Evolutionary conservation across 495 filamentous ascomycete species (phyloP).

Genomic region (Jackrogersella minutella): DNA sequence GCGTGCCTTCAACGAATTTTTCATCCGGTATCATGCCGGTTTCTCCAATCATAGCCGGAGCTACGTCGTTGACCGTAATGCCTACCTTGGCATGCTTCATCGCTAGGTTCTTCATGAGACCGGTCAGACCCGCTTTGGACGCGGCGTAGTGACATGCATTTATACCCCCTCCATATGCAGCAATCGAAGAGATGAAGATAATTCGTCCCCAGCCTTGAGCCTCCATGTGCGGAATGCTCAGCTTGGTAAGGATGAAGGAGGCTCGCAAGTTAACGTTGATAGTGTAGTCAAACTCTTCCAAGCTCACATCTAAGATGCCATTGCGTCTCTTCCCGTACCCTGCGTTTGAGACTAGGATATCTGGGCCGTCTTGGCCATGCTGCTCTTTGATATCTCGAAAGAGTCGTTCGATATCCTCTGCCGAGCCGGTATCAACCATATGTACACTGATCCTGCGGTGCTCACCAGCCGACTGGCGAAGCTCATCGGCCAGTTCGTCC

Average conservation of each 20-base stretch:
- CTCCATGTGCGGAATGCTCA: conserved; percentile 71
- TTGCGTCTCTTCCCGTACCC: conserved; percentile 47
- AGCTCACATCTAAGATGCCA: conserved; percentile 48
- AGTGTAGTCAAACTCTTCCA: conserved; percentile 73
- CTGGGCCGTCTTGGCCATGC: conserved; percentile 62
- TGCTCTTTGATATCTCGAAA: conserved; percentile 60
- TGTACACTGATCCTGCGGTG: conserved; percentile 61
- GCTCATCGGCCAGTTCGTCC: conserved; percentile 52
- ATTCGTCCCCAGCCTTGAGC: conserved; percentile 70
- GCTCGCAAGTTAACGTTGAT: conserved; percentile 71
- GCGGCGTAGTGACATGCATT: conserved; percentile 77
- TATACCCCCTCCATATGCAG: conserved; percentile 69
- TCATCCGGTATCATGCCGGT: conserved; percentile 71
- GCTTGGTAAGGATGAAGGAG: conserved; percentile 71
- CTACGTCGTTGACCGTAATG: conserved; percentile 79
- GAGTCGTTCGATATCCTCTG: conserved; percentile 59
- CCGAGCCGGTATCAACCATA: conserved; percentile 63
- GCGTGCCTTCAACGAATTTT: conserved; percentile 55
- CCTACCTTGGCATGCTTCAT: conserved; percentile 67
- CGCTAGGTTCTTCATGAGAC: conserved; percentile 72
- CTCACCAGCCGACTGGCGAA: conserved; percentile 33
- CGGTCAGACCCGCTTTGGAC: conserved; percentile 68
- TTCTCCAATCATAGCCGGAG: conserved; percentile 76
- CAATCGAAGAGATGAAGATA: conserved; percentile 73
- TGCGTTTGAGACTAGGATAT: conserved; percentile 67